phyloP scores from a whole-genome alignment of 768 basidiomycete species.

The Rhizopogon roseolus region DNA sequence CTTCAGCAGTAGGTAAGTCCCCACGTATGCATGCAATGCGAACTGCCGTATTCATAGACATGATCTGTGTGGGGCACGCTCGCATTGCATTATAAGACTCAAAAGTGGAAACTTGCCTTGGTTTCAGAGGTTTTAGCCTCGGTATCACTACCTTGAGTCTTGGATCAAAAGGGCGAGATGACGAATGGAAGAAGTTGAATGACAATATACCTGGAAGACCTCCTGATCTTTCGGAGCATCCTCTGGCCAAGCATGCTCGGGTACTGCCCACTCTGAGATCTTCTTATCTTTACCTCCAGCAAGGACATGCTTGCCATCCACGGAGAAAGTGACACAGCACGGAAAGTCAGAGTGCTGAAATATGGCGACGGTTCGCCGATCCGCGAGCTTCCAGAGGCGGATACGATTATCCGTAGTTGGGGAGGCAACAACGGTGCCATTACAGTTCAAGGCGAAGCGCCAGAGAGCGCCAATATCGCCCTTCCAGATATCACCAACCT shows the following conservation, averaged over 20 bases:
- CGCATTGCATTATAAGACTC: background rate
- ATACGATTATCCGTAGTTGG: background rate
- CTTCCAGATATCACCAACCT: background rate
- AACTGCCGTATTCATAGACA: background rate
- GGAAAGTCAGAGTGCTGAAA: background rate
- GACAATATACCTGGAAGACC: background rate
- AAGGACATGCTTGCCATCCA: background rate
- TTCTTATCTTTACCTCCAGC: background rate
- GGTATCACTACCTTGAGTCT: no score
- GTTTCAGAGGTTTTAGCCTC: background rate
- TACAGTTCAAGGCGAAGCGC: background rate
- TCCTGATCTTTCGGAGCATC: background rate
- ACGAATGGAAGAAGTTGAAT: background rate
- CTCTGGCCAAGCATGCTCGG: background rate
- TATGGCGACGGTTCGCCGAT: background rate
- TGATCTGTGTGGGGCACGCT: background rate
- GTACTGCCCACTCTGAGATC: background rate
- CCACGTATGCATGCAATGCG: background rate
- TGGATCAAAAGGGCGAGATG: background rate
- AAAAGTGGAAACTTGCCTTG: background rate
- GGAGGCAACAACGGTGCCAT: background rate
- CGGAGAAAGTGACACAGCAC: background rate
- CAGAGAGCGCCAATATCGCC: background rate
- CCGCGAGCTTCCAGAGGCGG: conserved; percentile 12
- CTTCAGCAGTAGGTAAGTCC: background rate